A percentile compares a stretch with the other conserved stretches of the same genome.
phyloP scores from a whole-genome alignment of 1,139 yeast species.

The Magnusiomyces ingens region DNA sequence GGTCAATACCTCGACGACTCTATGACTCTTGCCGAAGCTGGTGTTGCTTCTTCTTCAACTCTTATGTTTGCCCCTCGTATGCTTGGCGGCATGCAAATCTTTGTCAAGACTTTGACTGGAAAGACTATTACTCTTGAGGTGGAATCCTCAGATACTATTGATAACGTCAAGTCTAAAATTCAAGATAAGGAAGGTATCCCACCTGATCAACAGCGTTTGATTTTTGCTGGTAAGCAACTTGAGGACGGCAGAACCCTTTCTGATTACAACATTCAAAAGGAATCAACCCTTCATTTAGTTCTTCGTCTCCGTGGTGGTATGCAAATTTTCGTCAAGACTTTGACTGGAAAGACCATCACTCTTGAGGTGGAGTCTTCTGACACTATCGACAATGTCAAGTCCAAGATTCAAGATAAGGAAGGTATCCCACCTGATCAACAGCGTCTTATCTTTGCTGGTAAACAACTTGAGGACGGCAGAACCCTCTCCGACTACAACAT shows the following conservation, averaged over 20 bases:
- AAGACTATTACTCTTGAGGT: slow-evolving; percentile 81
- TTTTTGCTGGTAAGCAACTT: slow-evolving; percentile 81
- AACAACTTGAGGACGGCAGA: slow-evolving; percentile 80
- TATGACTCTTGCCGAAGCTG: slow-evolving; percentile 97
- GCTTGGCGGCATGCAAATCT: slow-evolving; percentile 56
- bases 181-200: slow-evolving; percentile 87
- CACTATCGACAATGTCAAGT: slow-evolving; percentile 68
- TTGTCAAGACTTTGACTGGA: slow-evolving; percentile 73
- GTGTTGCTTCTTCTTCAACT: slow-evolving; percentile 56
- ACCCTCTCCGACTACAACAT: slow-evolving; percentile 85
- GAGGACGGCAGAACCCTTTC: slow-evolving; percentile 80
- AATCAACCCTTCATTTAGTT: slow-evolving; percentile 26
- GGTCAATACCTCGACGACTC: slow-evolving; percentile 99
- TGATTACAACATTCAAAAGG: slow-evolving; percentile 91
- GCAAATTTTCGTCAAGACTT: slow-evolving; percentile 74
- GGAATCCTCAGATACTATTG: slow-evolving; percentile 79
- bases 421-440: slow-evolving; percentile 87
- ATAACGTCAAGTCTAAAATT: slow-evolving; percentile 75
- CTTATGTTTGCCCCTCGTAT: slow-evolving; percentile 23
- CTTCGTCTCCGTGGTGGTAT: slow-evolving; percentile 38
- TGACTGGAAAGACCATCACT: slow-evolving; percentile 76
- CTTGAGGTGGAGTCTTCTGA: slow-evolving; percentile 84
- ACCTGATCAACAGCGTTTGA: slow-evolving; percentile 79
- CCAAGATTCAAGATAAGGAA: slow-evolving; percentile 80
- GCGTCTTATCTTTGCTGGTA: slow-evolving; percentile 79